Conservation (phyloP, 108 stramenopile species). For the Skeletonema tropicum region DNA sequence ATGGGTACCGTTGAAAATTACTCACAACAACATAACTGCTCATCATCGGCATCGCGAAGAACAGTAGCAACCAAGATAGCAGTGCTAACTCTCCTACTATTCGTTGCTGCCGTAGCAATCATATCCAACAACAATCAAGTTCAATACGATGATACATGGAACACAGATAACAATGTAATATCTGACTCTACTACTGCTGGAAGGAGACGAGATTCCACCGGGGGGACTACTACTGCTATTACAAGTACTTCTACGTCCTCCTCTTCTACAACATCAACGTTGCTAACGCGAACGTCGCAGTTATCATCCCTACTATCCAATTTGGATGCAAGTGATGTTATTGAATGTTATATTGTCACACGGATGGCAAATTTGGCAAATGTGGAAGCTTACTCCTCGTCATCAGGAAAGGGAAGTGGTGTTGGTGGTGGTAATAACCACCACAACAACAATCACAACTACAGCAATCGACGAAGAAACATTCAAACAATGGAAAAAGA, state of each 20-base stretch:
- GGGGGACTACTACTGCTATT: not conserved
- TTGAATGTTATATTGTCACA: slow-evolving; percentile 79
- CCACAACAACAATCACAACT: too few species aligned
- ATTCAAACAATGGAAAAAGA: not conserved
- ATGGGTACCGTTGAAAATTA: too few species aligned
- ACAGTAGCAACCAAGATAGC: not conserved
- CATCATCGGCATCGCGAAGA: not conserved
- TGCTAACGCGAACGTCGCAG: slow-evolving; percentile 39
- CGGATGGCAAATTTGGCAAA: slow-evolving; percentile 60
- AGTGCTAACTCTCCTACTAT: not conserved
- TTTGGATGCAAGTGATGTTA: slow-evolving; percentile 85
- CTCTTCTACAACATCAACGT: too few species aligned
- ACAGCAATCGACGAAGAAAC: slow-evolving; percentile 16
- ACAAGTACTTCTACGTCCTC: not conserved
- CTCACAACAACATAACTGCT: too few species aligned
- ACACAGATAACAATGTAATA: not conserved
- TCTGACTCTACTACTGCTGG: too few species aligned
- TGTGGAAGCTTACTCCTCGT: slow-evolving; percentile 24
- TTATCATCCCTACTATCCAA: slow-evolving; percentile 60
- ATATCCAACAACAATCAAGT: not conserved
- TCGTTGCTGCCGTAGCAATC: not conserved
- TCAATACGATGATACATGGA: not conserved
- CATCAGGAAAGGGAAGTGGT: too few species aligned
- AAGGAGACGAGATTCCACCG: not conserved
- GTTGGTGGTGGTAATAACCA: too few species aligned